Base-by-base conservation (phyloP, 257 asterid species). In the Forsythia viridissima region DNA sequence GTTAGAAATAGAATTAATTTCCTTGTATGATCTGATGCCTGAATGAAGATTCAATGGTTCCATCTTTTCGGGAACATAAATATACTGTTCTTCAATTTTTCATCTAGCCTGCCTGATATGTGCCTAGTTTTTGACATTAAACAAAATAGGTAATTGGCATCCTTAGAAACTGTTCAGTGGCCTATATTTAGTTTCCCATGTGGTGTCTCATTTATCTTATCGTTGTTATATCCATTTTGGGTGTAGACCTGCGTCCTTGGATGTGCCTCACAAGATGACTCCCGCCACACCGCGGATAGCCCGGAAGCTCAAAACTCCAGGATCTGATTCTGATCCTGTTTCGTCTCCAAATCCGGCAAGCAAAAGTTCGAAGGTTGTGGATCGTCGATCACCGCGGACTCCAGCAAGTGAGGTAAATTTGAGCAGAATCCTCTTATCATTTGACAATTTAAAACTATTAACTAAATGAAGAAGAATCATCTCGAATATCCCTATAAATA, bases 371-470 rank as follows among this genome's bases (percentile, higher is more conserved):
- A 91, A 87, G 79, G 89, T 89, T 75, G 89, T 83, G 70, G 91
- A 83, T 55, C 94, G 89, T 12, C 86, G 88, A 2, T 90, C 96
- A 68, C 95, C 95, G 16, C 81, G 89, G 85, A 89, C 91, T 74
- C 94, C 94, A 38, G 90, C 86, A 41, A 55, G 72, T 73, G 93
- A 91, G 98, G 98, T 94, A 85, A 37, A 34, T 48, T 37, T 68
- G 21, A 38, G 18, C 21, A 8, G 67, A 24, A 67, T 57, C 20
- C 70, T 66, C 76, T 57, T 34, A 42, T 11, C 46, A 41, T 8
- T 30, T 16, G 9, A 8, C 41, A 24, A 38, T 37, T 79, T 46
- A 11, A 15, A 12, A 16, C 59, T 55, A 55, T 55, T n/a, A 7
- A n/a, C 16, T 6, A 55, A n/a, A 55, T 16, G 65, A 55, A 7